Evolutionary conservation across 2,329 filamentous ascomycete species (phyloP), one percentile per base, ranked within the genome.

Genomic region (Stachybotrys echinatus): DNA sequence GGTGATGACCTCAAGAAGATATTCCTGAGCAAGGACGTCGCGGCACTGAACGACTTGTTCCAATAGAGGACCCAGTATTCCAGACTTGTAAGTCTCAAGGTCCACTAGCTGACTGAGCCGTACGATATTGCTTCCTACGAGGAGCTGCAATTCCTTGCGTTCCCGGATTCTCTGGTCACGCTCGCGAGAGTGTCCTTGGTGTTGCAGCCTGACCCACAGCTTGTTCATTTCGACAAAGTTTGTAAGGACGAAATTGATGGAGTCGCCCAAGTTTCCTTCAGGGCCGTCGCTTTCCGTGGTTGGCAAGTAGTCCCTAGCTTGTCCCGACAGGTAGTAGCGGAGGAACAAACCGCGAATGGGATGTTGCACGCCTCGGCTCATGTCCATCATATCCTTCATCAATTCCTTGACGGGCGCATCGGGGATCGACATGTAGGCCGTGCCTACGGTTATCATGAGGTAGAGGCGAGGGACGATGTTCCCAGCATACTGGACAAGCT

Each of bases 321-420:
- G 94, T 37, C 94, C 92, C 21, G 90, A 94, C 47, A 99, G 81
- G 66, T 96, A 99, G 72, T 99, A 99, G 65, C 94, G 85, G 62
- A 99, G 74, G 67, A 99, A 99, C 49, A 99, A 77, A 18, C 94
- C 94, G 51, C 94, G 89, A 55, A 96, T 92, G 17, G 94, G 94
- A 70, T 99, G 94, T 65, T 99, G 94, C 20, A 99, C 92, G 50
- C 94, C 94, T 55, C 94, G 83, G 71, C 91, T 97, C 94, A 99
- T 99, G 71, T 99, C 94, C 94, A 99, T 99, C 94, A 99, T 99
- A 70, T 99, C 94, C 73, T 99, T 99, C 94, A 99, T 99, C 55
- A 99, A 90, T 75, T 99, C 94, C 74, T 99, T 99, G 59, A 99
- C 94, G 1, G 94, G 94, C 51, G 95, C 94, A 78, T 97, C 94